Conservation (phyloP, 2,329 filamentous ascomycete species). For the Alternaria solani region DNA sequence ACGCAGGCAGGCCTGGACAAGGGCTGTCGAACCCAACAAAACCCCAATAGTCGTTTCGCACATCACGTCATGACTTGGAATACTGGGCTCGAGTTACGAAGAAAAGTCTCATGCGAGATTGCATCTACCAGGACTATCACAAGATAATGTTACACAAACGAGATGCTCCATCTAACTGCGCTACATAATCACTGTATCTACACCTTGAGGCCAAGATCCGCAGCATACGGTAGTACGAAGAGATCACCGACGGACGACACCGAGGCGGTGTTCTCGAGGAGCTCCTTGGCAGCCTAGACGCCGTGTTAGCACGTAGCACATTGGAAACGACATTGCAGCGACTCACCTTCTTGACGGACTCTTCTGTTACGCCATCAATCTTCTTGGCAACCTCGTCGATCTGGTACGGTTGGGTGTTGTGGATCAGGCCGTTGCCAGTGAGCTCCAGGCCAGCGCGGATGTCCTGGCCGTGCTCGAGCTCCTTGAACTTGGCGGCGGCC, state of each 20-base stretch:
- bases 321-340: slow-evolving; percentile 23
- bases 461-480: slow-evolving; percentile 82
- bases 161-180: slow-evolving; percentile 41
- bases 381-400: slow-evolving; percentile 79
- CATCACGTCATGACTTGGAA: neutral
- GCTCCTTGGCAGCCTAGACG: slow-evolving; percentile 80
- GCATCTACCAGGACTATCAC: slow-evolving; percentile 53
- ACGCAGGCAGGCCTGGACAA: neutral
- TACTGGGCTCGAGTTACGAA: slow-evolving; percentile 11
- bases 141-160: slow-evolving; percentile 53
- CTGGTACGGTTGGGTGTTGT: slow-evolving; percentile 83
- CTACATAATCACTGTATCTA: slow-evolving; percentile 64
- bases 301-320: slow-evolving; percentile 26
- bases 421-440: slow-evolving; percentile 84
- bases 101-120: slow-evolving; percentile 47
- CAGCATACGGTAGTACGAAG: slow-evolving; percentile 87
- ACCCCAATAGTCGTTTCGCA: neutral
- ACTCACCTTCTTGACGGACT: slow-evolving; percentile 72
- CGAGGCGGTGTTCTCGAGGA: slow-evolving; percentile 87
- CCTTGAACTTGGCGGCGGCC: slow-evolving; percentile 91
- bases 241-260: slow-evolving; percentile 92
- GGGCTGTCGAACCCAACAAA: no score
- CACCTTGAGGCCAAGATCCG: slow-evolving; percentile 93
- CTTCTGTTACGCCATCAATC: slow-evolving; percentile 80
- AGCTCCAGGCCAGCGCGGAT: slow-evolving; percentile 79